Conservation (phyloP, 2,329 filamentous ascomycete genomes). For the Phaeosphaeria sp. region DNA sequence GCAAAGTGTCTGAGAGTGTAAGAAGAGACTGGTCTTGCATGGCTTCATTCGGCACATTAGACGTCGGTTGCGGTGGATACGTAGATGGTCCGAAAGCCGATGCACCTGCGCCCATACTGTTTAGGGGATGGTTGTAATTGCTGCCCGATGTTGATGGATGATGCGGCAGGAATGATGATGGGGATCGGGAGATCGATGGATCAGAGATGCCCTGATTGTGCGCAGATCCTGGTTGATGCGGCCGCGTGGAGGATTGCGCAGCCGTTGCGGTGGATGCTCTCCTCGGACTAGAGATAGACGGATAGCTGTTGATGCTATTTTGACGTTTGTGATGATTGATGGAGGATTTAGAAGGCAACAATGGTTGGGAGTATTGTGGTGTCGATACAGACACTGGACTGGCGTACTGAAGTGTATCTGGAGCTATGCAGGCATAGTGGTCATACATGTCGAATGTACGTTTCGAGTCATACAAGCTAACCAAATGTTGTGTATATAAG, state of each 20-base stretch:
- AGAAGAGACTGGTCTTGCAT: conserved; percentile 40
- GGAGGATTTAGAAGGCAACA: conserved; percentile 5
- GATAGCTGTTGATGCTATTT: conserved; percentile 22
- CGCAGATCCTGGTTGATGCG: neutral
- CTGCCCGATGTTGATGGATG: conserved; percentile 2
- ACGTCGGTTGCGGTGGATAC: neutral
- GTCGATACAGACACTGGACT: conserved; percentile 26
- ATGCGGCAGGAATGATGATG: neutral
- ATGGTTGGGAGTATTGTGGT: conserved; percentile 16
- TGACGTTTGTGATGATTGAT: conserved; percentile 11
- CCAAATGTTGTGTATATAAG: conserved; percentile 34
- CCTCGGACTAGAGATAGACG: conserved; percentile 20
- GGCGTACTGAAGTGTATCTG: conserved; percentile 22
- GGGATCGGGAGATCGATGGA: neutral
- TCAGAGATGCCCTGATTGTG: neutral
- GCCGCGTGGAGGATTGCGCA: neutral
- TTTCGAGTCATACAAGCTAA: conserved; percentile 29
- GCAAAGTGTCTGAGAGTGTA: conserved; percentile 40
- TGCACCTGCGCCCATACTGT: conserved; percentile 4
- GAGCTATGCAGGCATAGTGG: conserved; percentile 31
- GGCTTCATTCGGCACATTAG: conserved; percentile 11
- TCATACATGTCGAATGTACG: conserved; percentile 40
- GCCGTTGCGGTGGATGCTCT: neutral
- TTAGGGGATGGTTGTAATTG: conserved; percentile 5
- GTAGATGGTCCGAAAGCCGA: conserved; percentile 1